Base-by-base conservation (phyloP, 768 basidiomycete genomes). In the Lepiota brunneoincarnata region DNA sequence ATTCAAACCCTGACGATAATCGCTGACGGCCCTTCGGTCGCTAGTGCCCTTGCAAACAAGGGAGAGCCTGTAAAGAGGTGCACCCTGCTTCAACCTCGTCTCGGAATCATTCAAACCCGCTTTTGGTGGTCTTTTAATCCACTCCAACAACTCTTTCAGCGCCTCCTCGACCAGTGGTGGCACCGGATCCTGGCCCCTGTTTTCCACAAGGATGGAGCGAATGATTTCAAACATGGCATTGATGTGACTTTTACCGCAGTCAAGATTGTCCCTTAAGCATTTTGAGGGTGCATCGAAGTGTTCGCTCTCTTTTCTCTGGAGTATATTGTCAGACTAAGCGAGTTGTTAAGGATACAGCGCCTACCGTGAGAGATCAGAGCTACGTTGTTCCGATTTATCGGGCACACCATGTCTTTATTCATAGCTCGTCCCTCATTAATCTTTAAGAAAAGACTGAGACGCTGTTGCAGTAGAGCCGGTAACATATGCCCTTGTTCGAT, bases 401-500 rank as follows among this genome's bases (percentile, higher is more conserved):
- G 49, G 31, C 39, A 50, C 10, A 40, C 49, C 6, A 50, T n/a
- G 17, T 38, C 39, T 11, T 24, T 10, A 34, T 38, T 26, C 18
- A 38, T n/a, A n/a, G n/a, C n/a, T 50, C 17, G 24, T 10, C 23
- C 38, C 12, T 40, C 38, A 12, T 50, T 50, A 24, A 50, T 50
- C 39, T 40, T 50, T 12, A 50, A 26, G 14, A 50, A 50, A 12
- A 50, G 15, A 14, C 14, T 20, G 6, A 40, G 20, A 9, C 49
- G 39, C 24, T 50, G 39, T 17, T 39, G 49, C 7, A 50, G 49
- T 4, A 50, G 48, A 39, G 21, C 9, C 9, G 39, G 18, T 9
- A 24, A 50, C 49, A 50, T 50, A 28, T 50, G 49, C 1, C 37
- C 38, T 31, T 40, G 49, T 31, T 50, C 49, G 12, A 50, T 39